Evolutionary conservation across 2,329 filamentous ascomycete species (phyloP).

Genomic region (Thielaviopsis euricoi): DNA sequence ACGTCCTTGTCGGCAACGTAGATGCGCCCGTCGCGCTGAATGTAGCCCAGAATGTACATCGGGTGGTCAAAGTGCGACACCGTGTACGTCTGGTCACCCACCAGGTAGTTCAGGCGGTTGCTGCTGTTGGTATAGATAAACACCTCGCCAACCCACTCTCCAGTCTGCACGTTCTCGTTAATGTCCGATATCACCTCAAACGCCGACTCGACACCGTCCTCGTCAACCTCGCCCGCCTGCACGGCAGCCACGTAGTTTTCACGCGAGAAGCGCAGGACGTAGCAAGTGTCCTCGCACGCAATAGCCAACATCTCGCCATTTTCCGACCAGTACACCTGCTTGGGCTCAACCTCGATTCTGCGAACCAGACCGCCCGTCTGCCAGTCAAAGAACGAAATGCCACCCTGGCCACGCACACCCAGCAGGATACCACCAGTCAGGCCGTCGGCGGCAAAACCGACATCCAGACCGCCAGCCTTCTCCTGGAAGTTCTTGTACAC

Average conservation of each 20-base stretch:
- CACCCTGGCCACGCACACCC: constrained; percentile 87
- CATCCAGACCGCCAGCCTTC: constrained; percentile 72
- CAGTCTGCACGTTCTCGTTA: constrained; percentile 80
- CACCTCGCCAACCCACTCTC: constrained; percentile 96
- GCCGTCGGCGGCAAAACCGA: constrained; percentile 88
- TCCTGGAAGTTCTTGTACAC: constrained; percentile 97
- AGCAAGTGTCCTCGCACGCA: constrained; percentile 89
- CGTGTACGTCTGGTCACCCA: constrained; percentile 95
- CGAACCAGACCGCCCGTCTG: constrained; percentile 74
- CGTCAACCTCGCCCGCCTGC: constrained; percentile 67
- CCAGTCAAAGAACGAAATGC: constrained; percentile 96
- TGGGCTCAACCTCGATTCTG: constrained; percentile 69
- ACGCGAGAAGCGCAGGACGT: constrained; percentile 79
- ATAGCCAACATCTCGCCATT: constrained; percentile 84
- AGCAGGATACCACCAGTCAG: constrained; percentile 77
- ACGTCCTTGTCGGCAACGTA: constrained; percentile 96
- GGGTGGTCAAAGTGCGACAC: constrained; percentile 92
- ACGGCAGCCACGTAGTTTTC: constrained; percentile 76
- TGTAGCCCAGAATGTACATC: constrained; percentile 90
- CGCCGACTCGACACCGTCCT: constrained; percentile 84
- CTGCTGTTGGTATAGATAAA: constrained; percentile 98
- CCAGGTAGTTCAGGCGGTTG: constrained; percentile 92
- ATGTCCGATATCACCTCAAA: constrained; percentile 96
- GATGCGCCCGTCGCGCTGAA: constrained; percentile 84
- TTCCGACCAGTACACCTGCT: constrained; percentile 88